Evolutionary conservation across 495 filamentous ascomycete genomes (phyloP).

Genomic region (Podospora conica): DNA sequence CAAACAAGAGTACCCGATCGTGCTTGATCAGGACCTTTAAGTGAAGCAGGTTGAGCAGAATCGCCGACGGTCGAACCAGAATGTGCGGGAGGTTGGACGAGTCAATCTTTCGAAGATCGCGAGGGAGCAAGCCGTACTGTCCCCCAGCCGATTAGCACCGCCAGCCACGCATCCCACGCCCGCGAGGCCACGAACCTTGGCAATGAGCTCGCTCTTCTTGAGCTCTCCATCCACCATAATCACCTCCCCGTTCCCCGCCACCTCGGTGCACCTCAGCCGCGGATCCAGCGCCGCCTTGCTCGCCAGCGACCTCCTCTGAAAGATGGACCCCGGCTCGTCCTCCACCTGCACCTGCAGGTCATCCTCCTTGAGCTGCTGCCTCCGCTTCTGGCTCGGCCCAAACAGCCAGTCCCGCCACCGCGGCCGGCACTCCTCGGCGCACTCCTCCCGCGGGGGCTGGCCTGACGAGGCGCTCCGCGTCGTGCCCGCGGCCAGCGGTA

Average conservation of each 20-base stretch:
- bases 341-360: constrained; percentile 49
- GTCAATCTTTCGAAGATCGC: constrained; percentile 95
- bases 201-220: constrained; percentile 92
- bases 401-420: constrained; percentile 54
- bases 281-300: constrained; percentile 73
- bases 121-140: constrained; percentile 90
- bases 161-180: neutral
- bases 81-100: constrained; percentile 97
- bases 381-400: constrained; percentile 33
- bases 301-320: constrained; percentile 55
- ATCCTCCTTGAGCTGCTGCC: constrained; percentile 39
- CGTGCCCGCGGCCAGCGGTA: constrained; percentile 6
- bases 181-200: constrained; percentile 60
- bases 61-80: constrained; percentile 86
- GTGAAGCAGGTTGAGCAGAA: constrained; percentile 90
- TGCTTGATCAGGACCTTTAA: constrained; percentile 90
- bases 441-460: constrained; percentile 32
- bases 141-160: neutral
- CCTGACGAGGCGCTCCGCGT: constrained; percentile 33
- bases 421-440: constrained; percentile 35
- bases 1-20: constrained; percentile 89
- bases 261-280: constrained; percentile 85
- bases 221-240: constrained; percentile 95
- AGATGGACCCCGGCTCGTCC: constrained; percentile 44
- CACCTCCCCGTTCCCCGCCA: constrained; percentile 88